A percentile compares a stretch with the other conserved stretches of the same genome.
These are phyloP conservation scores for Aspergillus bridgeri DNA, from an alignment of 495 filamentous ascomycete genomes.

Conservation along the genomic window DNA sequence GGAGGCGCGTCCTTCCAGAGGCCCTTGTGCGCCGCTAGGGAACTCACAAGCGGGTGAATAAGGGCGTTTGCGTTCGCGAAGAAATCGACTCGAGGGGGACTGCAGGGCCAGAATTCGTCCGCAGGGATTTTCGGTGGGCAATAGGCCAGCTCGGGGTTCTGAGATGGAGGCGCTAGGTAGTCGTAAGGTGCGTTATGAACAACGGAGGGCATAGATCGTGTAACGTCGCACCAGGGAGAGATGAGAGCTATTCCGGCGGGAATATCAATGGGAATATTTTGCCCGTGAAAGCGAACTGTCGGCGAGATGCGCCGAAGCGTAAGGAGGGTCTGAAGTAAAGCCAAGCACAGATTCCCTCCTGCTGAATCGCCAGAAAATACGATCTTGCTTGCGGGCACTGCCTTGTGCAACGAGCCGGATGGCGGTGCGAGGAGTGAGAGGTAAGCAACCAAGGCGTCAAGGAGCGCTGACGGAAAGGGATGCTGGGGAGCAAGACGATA, in stretches of 20 bases:
- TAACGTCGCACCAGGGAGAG: conserved; percentile 77
- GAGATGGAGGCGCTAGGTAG: conserved; percentile 59
- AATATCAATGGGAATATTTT: conserved; percentile 56
- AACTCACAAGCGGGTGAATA: conserved; percentile 72
- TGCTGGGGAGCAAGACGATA: conserved; percentile 85
- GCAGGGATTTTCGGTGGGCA: conserved; percentile 34
- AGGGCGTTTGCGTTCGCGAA: conserved; percentile 62
- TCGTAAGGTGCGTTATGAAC: conserved; percentile 61
- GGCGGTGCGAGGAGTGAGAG: conserved; percentile 80
- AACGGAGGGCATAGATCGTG: conserved; percentile 69
- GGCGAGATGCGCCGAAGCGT: conserved; percentile 57
- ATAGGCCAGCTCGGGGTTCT: conserved; percentile 30
- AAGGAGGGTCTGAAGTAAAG: conserved; percentile 70
- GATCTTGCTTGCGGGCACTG: conserved; percentile 67
- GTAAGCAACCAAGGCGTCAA: conserved; percentile 83
- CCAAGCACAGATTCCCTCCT: conserved; percentile 72
- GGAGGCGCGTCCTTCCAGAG: conserved; percentile 69
- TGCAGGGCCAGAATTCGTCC: conserved; percentile 67
- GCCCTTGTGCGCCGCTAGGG: conserved; percentile 52
- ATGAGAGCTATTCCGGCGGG: conserved; percentile 65
- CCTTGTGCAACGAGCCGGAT: conserved; percentile 63
- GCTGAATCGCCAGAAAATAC: conserved; percentile 85
- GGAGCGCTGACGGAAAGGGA: conserved; percentile 75
- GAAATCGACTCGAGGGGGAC: conserved; percentile 64
- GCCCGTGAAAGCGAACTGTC: conserved; percentile 61